A percentile compares a stretch with the other conserved stretches of the same genome.
Conservation (phyloP, 23 red algal genomes). For the Porphyridium purpureum region DNA sequence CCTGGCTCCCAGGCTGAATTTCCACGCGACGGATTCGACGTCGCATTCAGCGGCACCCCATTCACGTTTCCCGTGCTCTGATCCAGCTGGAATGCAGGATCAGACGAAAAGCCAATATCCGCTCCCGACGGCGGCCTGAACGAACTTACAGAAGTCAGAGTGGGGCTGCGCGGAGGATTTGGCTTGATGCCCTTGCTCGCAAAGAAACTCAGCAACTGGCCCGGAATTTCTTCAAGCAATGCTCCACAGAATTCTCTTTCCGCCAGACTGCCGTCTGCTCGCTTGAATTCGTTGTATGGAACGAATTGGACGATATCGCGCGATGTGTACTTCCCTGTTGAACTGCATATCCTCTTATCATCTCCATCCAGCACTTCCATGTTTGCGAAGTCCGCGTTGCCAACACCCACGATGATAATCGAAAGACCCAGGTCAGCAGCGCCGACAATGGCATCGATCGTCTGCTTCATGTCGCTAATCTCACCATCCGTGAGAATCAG, state of each 20-base stretch:
- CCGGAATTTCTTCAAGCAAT: not conserved
- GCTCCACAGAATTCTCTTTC: not conserved
- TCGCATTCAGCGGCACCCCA: no score
- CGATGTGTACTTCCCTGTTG: not conserved
- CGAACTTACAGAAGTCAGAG: no score
- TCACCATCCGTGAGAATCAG: constrained; percentile 70
- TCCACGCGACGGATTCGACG: no score
- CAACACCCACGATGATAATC: constrained; percentile 72
- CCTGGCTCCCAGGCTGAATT: no score
- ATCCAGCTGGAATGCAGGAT: no score
- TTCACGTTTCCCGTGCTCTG: no score
- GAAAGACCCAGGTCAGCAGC: constrained; percentile 47
- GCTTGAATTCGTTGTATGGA: constrained; percentile 5
- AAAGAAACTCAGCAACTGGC: not conserved
- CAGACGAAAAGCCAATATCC: no score
- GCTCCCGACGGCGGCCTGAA: no score
- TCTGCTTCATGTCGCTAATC: constrained; percentile 20
- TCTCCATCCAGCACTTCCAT: constrained; percentile 63
- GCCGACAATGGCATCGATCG: constrained; percentile 22
- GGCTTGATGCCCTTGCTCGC: not conserved
- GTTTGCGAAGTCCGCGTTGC: constrained; percentile 23
- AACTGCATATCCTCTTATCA: constrained; percentile 4
- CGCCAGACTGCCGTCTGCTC: not conserved
- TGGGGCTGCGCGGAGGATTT: no score
- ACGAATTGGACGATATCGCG: constrained; percentile 33